These are phyloP conservation scores for Schwanniomyces yamadae DNA, from an alignment of 805 yeast species.

Conservation along the genomic window DNA sequence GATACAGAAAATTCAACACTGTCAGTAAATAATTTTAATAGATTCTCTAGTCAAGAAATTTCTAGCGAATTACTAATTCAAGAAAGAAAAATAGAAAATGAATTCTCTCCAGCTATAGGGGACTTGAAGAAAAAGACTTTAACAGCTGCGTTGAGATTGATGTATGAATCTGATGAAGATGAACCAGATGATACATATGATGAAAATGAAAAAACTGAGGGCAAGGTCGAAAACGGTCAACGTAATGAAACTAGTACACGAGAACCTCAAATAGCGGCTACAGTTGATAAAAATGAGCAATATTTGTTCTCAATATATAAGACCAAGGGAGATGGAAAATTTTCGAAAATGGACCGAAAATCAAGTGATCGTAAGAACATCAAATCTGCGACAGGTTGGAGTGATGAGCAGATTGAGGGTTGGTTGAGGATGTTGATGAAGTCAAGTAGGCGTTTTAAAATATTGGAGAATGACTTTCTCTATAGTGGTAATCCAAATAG, in stretches of 20 bases:
- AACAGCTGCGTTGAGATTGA: conserved; percentile 56
- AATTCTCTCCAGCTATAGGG: conserved; percentile 20
- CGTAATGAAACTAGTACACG: conserved; percentile 1
- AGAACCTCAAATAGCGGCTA: conserved; percentile 6
- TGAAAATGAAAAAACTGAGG: conserved; percentile 48
- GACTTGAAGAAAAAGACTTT: conserved; percentile 58
- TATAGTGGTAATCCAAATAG: conserved; percentile 24
- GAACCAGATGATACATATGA: conserved; percentile 77
- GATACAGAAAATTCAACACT: conserved; percentile 10
- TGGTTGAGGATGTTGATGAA: conserved; percentile 79
- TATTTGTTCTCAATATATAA: conserved; percentile 57
- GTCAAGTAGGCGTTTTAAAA: conserved; percentile 59
- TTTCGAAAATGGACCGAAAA: conserved; percentile 50
- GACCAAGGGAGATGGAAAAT: conserved; percentile 39
- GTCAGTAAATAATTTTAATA: conserved; percentile 28
- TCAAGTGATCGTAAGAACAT: conserved; percentile 50
- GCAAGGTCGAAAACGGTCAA: conserved; percentile 12
- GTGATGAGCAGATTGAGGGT: conserved; percentile 90
- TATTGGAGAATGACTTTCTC: conserved; percentile 62
- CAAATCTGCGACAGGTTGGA: conserved; percentile 59
- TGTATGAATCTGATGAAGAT: conserved; percentile 78
- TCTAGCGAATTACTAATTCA: conserved; percentile 21
- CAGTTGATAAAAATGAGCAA: conserved; percentile 49
- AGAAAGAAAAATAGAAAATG: conserved; percentile 30
- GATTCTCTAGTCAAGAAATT: conserved; percentile 26